Percentiles rank a stretch among this genome's conserved stretches.
These are phyloP conservation scores for Bruguiera parviflora DNA, from an alignment of 345 rosid species.

Conservation along the genomic window DNA sequence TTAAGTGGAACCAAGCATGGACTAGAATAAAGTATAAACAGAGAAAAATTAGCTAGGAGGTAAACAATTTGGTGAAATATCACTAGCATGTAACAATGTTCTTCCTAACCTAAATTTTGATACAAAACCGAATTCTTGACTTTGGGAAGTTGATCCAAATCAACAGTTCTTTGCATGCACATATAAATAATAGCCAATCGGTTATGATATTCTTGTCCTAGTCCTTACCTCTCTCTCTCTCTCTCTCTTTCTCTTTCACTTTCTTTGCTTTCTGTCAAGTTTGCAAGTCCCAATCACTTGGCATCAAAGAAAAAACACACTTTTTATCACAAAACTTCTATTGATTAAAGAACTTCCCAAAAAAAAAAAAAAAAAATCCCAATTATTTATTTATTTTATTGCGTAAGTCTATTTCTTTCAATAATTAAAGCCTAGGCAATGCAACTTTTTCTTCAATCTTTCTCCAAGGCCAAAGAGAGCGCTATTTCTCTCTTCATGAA, in stretches of 20 bases:
- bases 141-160: no score
- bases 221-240: neutral
- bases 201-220: conserved; percentile 14
- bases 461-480: neutral
- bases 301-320: no score
- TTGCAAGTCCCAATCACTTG: no score
- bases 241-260: no score
- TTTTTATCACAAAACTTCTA: no score
- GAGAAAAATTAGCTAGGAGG: neutral
- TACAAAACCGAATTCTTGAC: no score
- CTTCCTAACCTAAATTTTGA: neutral
- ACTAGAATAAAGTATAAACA: no score
- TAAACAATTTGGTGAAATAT: neutral
- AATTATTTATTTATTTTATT: no score
- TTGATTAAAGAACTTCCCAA: no score
- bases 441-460: neutral
- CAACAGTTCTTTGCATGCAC: neutral
- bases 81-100: neutral
- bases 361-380: no score
- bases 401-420: neutral
- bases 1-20: no score
- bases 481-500: neutral
- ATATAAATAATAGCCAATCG: neutral
- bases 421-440: neutral
- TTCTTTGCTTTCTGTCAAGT: no score